Evolutionary conservation across 768 basidiomycete species (phyloP).

Genomic region (Dictyophora rubrovolvata): DNA sequence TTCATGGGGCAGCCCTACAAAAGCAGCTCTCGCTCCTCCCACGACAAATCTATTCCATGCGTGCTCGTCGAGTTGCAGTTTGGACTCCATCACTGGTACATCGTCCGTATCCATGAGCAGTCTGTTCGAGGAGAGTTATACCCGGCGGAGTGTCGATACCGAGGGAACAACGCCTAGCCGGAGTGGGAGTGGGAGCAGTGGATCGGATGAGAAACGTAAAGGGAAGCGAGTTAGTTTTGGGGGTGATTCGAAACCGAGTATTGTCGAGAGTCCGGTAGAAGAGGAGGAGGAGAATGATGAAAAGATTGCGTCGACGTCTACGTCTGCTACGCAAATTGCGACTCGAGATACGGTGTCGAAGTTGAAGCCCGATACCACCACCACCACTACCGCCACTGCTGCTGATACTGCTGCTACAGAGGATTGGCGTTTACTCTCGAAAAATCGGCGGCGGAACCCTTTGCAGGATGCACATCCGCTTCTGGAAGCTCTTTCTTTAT

Average conservation of each 20-base stretch:
- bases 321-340: background rate
- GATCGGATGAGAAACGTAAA: background rate
- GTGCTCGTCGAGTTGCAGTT: background rate
- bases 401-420: background rate
- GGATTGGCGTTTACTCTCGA: background rate
- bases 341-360: background rate
- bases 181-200: background rate
- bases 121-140: background rate
- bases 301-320: background rate
- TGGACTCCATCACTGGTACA: background rate
- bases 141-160: background rate
- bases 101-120: background rate
- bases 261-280: background rate
- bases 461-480: background rate
- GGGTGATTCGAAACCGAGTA: background rate
- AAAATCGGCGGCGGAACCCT: background rate
- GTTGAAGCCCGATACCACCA: background rate
- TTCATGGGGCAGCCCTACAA: slow-evolving; percentile 1
- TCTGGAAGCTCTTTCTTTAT: background rate
- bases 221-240: slow-evolving; percentile 1
- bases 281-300: background rate
- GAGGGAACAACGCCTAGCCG: background rate
- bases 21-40: background rate
- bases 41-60: background rate
- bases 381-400: background rate